Base-by-base conservation (phyloP, 163 green algal genomes). In the Volvox carteri region DNA sequence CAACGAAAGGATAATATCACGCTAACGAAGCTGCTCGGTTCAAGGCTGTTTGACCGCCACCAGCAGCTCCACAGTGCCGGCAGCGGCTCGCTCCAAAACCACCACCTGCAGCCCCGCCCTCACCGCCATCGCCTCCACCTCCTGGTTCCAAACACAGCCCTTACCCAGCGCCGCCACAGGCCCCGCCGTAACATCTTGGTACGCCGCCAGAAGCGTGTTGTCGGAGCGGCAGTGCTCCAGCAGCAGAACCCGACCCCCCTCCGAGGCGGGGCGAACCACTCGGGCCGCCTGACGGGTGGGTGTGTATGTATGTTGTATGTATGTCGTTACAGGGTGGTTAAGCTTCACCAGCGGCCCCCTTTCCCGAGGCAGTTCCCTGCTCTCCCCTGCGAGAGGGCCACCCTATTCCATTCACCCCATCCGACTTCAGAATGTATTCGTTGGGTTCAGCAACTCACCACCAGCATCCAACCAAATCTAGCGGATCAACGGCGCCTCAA, bases 121-220 rank as follows among this genome's bases (percentile, higher is more conserved):
- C n/a, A 9, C 30, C 35, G 95, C 54, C 85, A 96, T 68, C 6
- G 30, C 83, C 35, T 80, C 41, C 58, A 97, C 92, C 78, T 94
- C 95, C 86, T 87, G 96, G 84, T 97, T 97, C 96, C 96, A 98
- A 0, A 93, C 91, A 86, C 96, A 98, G 54, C 96, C 96, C 87
- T 98, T 97, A 58, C 94, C 92, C 21, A 92, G 93, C 18, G 92
- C 90, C 5, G 93, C 91, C 56, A 98, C 95, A 0, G 93, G 62
- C 0, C 72, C 44, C 5, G 92, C 91, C 7, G 94, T 98, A 4
- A 91, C 44, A 65, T 96, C 95, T 94, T 97, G 95, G 75, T 98
- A 98, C 16, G 86, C 90, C 0, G 84, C 96, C 44, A 98, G 91
- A 21, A 93, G 68, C 2, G 90, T 70, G 50, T 95, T 94, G 46